Evolutionary conservation across 306 rosid genomes (phyloP).

Genomic region (barrel medic (Medicago truncatula)): MtrunA17r5.0-ANR NC_053044.1:38000001-38000500

Average conservation of each 20-base stretch:
- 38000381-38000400: too few relatives aligned
- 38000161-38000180: slow-evolving; percentile 36
- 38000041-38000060: slow-evolving; percentile 62
- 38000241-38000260: slow-evolving; percentile 56
- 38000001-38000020: slow-evolving; percentile 72
- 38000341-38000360: too few relatives aligned
- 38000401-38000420: too few relatives aligned
- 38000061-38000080: slow-evolving; percentile 54
- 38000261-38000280: slow-evolving; percentile 60
- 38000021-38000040: slow-evolving; percentile 52
- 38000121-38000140: slow-evolving; percentile 62
- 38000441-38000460: too few relatives aligned
- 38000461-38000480: too few relatives aligned
- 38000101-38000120: slow-evolving; percentile 69
- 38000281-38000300: too few relatives aligned
- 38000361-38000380: too few relatives aligned
- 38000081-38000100: slow-evolving; percentile 99
- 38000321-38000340: too few relatives aligned
- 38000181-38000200: slow-evolving; percentile 56
- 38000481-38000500: too few relatives aligned
- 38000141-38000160: slow-evolving; percentile 39
- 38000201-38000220: slow-evolving; percentile 73
- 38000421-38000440: too few relatives aligned
- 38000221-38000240: slow-evolving; percentile 70
- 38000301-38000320: too few relatives aligned